Conservation (phyloP, 805 yeast species). For the Nakazawaea molendinolei region DNA sequence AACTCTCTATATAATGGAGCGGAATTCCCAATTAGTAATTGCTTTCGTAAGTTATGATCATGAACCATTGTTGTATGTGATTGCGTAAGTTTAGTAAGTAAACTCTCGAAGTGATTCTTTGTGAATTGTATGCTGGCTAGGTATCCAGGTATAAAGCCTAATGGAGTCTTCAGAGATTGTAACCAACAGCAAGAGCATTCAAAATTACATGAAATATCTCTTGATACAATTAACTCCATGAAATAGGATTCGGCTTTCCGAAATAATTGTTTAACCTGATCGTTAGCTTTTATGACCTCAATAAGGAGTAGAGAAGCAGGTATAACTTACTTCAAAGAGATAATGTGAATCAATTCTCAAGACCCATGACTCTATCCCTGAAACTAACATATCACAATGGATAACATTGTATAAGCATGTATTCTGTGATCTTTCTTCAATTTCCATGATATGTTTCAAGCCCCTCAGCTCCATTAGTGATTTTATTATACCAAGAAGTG, state of each 20-base stretch:
- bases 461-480: no score
- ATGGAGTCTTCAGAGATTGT: constrained; percentile 2
- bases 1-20: background rate
- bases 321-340: background rate
- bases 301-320: no score
- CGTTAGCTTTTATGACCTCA: no score
- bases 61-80: background rate
- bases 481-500: no score
- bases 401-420: no score
- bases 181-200: background rate
- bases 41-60: background rate
- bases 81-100: no score
- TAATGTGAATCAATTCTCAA: background rate
- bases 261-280: background rate
- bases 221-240: background rate
- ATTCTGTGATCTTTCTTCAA: no score
- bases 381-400: no score
- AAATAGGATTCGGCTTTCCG: background rate
- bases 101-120: no score
- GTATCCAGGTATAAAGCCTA: constrained; percentile 3
- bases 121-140: no score
- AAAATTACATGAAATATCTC: background rate
- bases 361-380: no score
- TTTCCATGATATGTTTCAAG: no score
- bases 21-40: background rate